Evolutionary conservation across 306 rosid species (phyloP).

Genomic region (Medicago ruthenica): DNA sequence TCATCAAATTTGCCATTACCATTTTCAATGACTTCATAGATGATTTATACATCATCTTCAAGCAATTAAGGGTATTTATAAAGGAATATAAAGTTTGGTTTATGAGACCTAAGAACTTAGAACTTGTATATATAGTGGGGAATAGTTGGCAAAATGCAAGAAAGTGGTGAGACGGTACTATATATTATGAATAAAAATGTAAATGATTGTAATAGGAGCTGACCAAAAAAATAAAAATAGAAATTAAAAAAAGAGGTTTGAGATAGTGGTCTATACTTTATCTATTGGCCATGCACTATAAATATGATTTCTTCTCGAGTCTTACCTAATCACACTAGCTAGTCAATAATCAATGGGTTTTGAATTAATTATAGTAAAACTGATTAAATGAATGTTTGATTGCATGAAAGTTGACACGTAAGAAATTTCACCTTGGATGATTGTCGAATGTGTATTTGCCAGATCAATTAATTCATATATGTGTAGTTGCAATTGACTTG

Average conservation of each 20-base stretch:
- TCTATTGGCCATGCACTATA: slow-evolving; percentile 35
- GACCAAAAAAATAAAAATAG: slow-evolving; percentile 20
- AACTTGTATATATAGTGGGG: slow-evolving; percentile 44
- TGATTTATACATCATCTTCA: slow-evolving; percentile 34
- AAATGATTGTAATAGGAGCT: slow-evolving; percentile 38
- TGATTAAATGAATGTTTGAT: slow-evolving; percentile 19
- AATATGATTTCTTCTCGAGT: slow-evolving; percentile 15
- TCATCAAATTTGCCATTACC: slow-evolving; percentile 41
- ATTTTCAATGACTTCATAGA: slow-evolving; percentile 40
- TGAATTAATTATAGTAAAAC: slow-evolving; percentile 7
- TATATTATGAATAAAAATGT: slow-evolving; percentile 33
- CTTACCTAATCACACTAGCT: slow-evolving; percentile 38
- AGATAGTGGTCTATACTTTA: slow-evolving; percentile 51
- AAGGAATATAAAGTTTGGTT: slow-evolving; percentile 33
- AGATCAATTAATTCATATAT: slow-evolving; percentile 23
- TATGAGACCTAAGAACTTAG: slow-evolving; percentile 22
- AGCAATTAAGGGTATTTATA: not conserved
- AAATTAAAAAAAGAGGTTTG: not conserved
- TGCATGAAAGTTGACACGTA: slow-evolving; percentile 52
- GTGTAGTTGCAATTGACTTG: slow-evolving; percentile 2
- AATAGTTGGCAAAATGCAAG: slow-evolving; percentile 41
- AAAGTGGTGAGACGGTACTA: slow-evolving; percentile 29
- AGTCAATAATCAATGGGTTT: slow-evolving; percentile 32
- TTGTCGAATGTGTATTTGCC: slow-evolving; percentile 39
- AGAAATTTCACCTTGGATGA: slow-evolving; percentile 48